Evolutionary conservation across 768 basidiomycete species (phyloP), one percentile per base, ranked within the genome.

Genomic region (Leccinellum rugosiceps): DNA sequence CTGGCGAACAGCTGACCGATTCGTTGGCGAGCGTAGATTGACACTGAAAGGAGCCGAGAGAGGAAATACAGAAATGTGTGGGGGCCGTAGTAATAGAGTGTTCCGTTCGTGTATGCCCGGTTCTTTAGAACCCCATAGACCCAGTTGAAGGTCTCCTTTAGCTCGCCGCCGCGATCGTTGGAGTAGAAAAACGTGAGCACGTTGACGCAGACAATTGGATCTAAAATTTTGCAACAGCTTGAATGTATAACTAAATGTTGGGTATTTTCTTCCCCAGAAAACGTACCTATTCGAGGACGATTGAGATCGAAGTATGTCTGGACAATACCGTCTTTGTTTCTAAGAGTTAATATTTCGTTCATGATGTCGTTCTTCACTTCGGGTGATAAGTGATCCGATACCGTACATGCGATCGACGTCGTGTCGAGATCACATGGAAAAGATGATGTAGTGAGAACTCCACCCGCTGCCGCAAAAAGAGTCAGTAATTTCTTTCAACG

Each of bases 61-160:
- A 67, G 63, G 55, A 68, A 68, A 38, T 57, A 68, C 1, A 66
- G 34, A 26, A 68, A 66, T 0, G 58, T 28, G 35, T 68, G 60
- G 0, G 63, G 45, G 3, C 65, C 60, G 10, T 50, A 49, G 32
- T 68, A 66, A 48, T 66, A 65, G 19, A 52, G 41, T 0, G 66
- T 65, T 6, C 65, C 65, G 11, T 62, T 50, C 15, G 47, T 58
- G 34, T 66, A 66, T 4, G 65, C 65, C 17, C 60, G 46, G 38
- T 68, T 65, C 58, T 65, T 66, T 14, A 68, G 28, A 3, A 66
- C 63, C 6, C 55, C 41, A 23, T 62, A 57, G 1, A 65, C 50
- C 65, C 64, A 65, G 38, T 65, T 30, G 19, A 67, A 67, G 1
- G 65, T 65, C 50, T 68, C 63, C 25, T 25, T 41, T 5, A 66